Evolutionary conservation across 2,329 filamentous ascomycete species (phyloP), one percentile per base, ranked within the genome.

Genomic region (Paraconiothyrium brasiliense): DNA sequence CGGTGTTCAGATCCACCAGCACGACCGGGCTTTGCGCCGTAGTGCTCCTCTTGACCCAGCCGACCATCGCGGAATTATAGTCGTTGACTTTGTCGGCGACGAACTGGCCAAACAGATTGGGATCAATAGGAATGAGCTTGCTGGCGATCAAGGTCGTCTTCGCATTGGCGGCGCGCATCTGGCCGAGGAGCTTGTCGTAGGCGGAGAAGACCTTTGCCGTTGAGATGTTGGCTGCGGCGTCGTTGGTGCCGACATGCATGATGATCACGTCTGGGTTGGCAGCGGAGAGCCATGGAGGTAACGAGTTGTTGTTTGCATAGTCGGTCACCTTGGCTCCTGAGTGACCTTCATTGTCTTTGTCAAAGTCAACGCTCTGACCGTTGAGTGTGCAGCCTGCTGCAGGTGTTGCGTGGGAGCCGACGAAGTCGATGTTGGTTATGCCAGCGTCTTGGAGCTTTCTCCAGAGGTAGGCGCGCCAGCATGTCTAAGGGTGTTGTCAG

Each of bases 171-270:
- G 67, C 73, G 20, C 81, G 68, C 80, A 84, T 84, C 62, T 82
- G 76, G 2, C 69, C 71, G 1, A 83, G 70, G 24, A 84, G 63
- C 5, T 69, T 76, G 10, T 73, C 70, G 62, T 79, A 82, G 1
- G 81, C 78, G 3, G 65, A 67, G 27, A 81, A 59, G 20, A 81
- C 79, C 10, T 77, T 72, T n/a, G 63, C 62, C 0, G 60, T 62
- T 1, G 76, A 60, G 27, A 71, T 72, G 54, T 76, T 72, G 55
- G 73, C 74, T 27, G 73, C 71, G 69, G 79, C 73, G 61, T 83
- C 82, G 71, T 82, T 81, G 13, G 80, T 81, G 4, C 79, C 80
- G 1, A 84, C 70, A 62, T 83, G 79, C 80, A 83, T 81, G 71
- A 82, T 72, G 48, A 83, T 76, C n/a, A 83, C 71, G 61, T 83